A percentile compares a stretch with the other conserved stretches of the same genome.
Conservation (phyloP, 2,329 filamentous ascomycete species). For the Colletotrichum sp. region DNA sequence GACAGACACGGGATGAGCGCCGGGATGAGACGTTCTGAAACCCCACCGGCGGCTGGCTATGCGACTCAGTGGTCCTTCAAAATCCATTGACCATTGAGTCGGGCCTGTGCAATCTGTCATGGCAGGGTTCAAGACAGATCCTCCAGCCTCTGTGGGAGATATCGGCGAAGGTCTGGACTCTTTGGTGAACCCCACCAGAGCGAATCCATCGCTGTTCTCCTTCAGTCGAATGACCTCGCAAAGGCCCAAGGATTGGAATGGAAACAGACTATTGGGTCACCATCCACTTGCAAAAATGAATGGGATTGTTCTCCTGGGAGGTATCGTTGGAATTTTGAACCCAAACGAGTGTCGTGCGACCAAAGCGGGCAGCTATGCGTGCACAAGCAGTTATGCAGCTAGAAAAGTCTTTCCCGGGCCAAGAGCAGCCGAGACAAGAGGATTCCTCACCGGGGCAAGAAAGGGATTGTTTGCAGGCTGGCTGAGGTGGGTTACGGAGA, state of each 20-base stretch:
- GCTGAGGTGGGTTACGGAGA: neutral
- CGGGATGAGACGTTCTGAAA: slow-evolving; percentile 1
- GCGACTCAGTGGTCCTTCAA: neutral
- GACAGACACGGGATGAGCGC: slow-evolving; percentile 4
- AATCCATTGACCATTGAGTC: neutral
- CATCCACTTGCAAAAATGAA: neutral
- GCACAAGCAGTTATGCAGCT: neutral
- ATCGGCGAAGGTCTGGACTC: neutral
- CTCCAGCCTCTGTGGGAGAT: neutral
- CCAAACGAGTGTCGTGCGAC: neutral
- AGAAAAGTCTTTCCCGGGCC: neutral
- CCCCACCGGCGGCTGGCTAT: neutral
- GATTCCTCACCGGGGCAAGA: slow-evolving; percentile 13
- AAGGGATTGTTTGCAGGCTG: slow-evolving; percentile 13
- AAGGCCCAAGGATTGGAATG: neutral
- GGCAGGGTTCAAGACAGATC: neutral
- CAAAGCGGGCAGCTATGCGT: neutral
- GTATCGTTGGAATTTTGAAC: neutral
- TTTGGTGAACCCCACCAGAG: neutral
- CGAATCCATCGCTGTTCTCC: neutral
- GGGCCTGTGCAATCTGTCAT: neutral
- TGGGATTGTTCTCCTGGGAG: neutral
- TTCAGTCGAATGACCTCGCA: neutral
- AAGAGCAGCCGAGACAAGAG: neutral
- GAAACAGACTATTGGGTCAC: neutral